Base-by-base conservation (phyloP, 2,329 filamentous ascomycete species). In the Hyphodiscus sp. region DNA sequence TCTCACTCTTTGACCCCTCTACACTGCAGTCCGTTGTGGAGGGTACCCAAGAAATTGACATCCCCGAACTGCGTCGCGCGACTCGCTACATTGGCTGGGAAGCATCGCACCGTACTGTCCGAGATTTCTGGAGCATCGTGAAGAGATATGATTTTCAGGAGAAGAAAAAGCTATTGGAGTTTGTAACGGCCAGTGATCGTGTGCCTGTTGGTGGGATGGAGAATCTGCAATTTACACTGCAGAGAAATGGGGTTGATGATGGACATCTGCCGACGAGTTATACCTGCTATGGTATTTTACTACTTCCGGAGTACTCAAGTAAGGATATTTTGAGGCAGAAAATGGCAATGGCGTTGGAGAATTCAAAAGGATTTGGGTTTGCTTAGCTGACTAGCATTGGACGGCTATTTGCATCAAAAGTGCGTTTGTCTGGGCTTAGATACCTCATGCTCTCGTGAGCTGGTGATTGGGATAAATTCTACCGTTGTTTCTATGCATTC, bases 131-230 rank as follows among this genome's bases (percentile, higher is more conserved):
- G 94, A 77, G 77, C 13, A 79, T 96, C 8, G 87, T 96, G 1
- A 79, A 79, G 59, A 70, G 68, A 38, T 94, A 81, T 65, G 77
- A 82, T 55, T 77, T 85, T 16, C 76, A 79, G 45, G 86, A 91
- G 76, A 86, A 86, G 70, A 80, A 83, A 50, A 83, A 82, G 63
- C 73, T 99, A 33, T 76, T 99, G 30, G 91, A 96, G 68, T 99
- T 99, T 65, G 91, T 99, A 29, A 99, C 94, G 15, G 92, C 92
- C 0, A 92, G 86, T 63, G 91, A 96, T 66, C 81, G 94, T 1
- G 81, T 97, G 1, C 94, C 94, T 0, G 88, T 96, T 0, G 91
- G 89, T 19, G 94, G 94, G 2, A 83, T 91, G 65, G 80, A 81
- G 58, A 90, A 87, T 62, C 74, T 97, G 46, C 84, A 87, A 64